Conservation (phyloP, 176 grass and related monocot species). For the Juncus inflexus region DNA sequence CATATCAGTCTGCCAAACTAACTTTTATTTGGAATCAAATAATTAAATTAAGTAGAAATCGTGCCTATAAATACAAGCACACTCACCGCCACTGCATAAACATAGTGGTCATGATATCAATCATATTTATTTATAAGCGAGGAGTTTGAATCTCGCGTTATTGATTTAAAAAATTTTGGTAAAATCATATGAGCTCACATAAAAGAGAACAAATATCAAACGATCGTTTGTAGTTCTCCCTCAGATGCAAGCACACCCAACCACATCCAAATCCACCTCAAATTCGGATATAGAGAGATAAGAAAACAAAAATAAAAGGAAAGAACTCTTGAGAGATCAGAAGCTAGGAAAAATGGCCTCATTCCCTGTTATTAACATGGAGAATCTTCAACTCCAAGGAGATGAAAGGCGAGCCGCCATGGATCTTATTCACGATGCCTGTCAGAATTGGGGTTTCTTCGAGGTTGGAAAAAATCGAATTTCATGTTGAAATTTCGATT, state of each 20-base stretch:
- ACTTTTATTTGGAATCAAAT: too few species aligned
- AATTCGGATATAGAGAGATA: slow-evolving; percentile 20
- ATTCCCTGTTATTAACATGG: slow-evolving; percentile 88
- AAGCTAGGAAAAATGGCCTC: slow-evolving; percentile 25
- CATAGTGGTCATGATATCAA: too few species aligned
- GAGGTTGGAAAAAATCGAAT: slow-evolving; percentile 45
- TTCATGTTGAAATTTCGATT: not conserved
- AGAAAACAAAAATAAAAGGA: slow-evolving; percentile 1
- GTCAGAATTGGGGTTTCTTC: slow-evolving; percentile 99
- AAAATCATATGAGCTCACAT: too few species aligned
- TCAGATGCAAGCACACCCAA: slow-evolving; percentile 8
- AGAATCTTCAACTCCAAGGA: slow-evolving; percentile 41
- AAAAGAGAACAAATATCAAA: too few species aligned
- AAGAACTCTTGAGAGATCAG: not conserved
- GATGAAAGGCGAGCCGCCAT: slow-evolving; percentile 46
- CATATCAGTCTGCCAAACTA: too few species aligned
- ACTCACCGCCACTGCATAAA: too few species aligned
- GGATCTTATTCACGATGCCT: slow-evolving; percentile 66
- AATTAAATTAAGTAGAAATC: not conserved
- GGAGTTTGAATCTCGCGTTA: too few species aligned
- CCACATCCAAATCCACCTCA: slow-evolving; percentile 4
- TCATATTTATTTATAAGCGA: too few species aligned
- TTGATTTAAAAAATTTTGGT: too few species aligned
- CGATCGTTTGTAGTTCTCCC: too few species aligned
- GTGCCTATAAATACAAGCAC: slow-evolving; percentile 53